A percentile compares a stretch with the other conserved stretches of the same genome.
phyloP scores from a whole-genome alignment of 352 stramenopile species.

The Phytophthora crassamura region DNA sequence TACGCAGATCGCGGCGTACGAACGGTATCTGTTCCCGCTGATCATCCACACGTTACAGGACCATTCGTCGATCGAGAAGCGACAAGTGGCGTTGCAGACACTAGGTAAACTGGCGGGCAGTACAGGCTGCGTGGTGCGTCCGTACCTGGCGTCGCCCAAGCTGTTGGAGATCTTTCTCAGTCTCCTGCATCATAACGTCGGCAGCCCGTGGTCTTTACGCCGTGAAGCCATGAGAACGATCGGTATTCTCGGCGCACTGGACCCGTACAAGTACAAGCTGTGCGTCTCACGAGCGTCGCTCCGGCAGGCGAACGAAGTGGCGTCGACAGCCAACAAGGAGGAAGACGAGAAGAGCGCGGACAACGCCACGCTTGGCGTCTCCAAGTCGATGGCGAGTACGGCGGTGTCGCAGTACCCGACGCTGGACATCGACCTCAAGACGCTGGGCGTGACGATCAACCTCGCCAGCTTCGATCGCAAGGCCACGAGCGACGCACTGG shows the following conservation, averaged over 20 bases:
- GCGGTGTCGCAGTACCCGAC: slow-evolving; percentile 48
- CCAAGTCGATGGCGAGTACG: slow-evolving; percentile 18
- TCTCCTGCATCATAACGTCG: slow-evolving; percentile 92
- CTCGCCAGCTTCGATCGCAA: slow-evolving; percentile 64
- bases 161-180: slow-evolving; percentile 95
- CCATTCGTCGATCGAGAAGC: slow-evolving; percentile 95
- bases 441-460: slow-evolving; percentile 62
- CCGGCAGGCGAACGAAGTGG: slow-evolving; percentile 72
- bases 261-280: slow-evolving; percentile 96
- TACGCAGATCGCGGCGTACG: slow-evolving; percentile 92
- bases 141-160: slow-evolving; percentile 96
- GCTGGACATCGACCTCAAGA: slow-evolving; percentile 65
- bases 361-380: slow-evolving; percentile 17
- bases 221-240: slow-evolving; percentile 97
- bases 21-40: slow-evolving; percentile 95
- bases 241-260: slow-evolving; percentile 95
- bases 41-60: slow-evolving; percentile 97
- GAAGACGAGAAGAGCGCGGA: slow-evolving; percentile 23
- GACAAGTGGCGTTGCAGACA: slow-evolving; percentile 95
- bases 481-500: slow-evolving; percentile 62
- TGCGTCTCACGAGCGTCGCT: slow-evolving; percentile 75
- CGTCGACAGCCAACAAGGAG: slow-evolving; percentile 34
- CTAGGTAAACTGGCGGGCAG: slow-evolving; percentile 95
- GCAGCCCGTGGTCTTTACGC: slow-evolving; percentile 92
- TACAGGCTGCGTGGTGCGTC: slow-evolving; percentile 94